Conservation (phyloP, 2,329 filamentous ascomycete genomes). For the Cadophora sp. region DNA sequence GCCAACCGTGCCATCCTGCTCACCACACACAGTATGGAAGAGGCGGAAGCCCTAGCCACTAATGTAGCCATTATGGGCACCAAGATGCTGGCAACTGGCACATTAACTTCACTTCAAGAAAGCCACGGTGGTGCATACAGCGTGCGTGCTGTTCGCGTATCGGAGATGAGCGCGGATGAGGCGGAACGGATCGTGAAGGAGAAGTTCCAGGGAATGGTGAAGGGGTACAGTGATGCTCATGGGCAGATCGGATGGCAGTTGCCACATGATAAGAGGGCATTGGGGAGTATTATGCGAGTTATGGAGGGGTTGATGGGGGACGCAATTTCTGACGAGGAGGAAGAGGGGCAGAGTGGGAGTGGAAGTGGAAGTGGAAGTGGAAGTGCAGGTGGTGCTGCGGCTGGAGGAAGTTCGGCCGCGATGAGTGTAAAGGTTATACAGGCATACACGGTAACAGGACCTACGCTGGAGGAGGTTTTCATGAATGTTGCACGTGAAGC, state of each 20-base stretch:
- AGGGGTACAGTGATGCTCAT: slow-evolving; percentile 36
- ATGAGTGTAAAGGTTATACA: slow-evolving; percentile 25
- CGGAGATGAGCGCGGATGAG: slow-evolving; percentile 16
- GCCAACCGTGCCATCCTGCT: slow-evolving; percentile 45
- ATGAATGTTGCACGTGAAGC: slow-evolving; percentile 41
- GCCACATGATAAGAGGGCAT: slow-evolving; percentile 32
- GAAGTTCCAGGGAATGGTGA: slow-evolving; percentile 31
- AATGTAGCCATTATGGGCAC: slow-evolving; percentile 47
- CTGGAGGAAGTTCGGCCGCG: slow-evolving; percentile 24
- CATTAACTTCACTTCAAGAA: slow-evolving; percentile 33
- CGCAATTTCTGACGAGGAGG: slow-evolving; percentile 24
- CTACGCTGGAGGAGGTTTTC: slow-evolving; percentile 41
- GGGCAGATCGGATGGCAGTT: slow-evolving; percentile 38
- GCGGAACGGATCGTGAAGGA: slow-evolving; percentile 28
- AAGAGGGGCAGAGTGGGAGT: slow-evolving; percentile 16
- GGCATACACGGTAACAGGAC: slow-evolving; percentile 40
- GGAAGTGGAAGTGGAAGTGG: slow-evolving; percentile 6
- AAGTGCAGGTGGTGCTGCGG: slow-evolving; percentile 1
- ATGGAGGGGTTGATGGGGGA: slow-evolving; percentile 40
- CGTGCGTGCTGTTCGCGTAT: slow-evolving; percentile 33
- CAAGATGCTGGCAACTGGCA: slow-evolving; percentile 44
- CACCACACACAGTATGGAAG: slow-evolving; percentile 49
- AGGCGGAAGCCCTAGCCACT: slow-evolving; percentile 47
- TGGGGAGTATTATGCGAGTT: slow-evolving; percentile 37
- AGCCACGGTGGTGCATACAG: slow-evolving; percentile 34